A percentile compares a stretch with the other conserved stretches of the same genome.
Evolutionary conservation across 1,139 yeast genomes (phyloP).

Genomic region (Lodderomyces margitis): DNA sequence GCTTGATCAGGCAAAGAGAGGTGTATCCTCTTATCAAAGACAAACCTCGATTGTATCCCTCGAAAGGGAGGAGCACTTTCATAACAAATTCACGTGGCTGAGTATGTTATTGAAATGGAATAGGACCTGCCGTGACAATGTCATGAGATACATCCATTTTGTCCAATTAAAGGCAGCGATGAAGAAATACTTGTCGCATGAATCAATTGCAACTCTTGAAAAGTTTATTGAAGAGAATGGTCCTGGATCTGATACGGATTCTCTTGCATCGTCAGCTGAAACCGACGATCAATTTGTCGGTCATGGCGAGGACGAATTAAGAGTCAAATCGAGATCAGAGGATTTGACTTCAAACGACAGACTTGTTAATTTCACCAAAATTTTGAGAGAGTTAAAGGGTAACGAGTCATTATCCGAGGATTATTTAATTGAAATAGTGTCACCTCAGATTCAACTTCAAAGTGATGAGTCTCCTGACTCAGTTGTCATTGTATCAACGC

Average conservation of each 20-base stretch:
- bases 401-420: conserved; percentile 56
- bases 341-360: conserved; percentile 22
- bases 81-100: conserved; percentile 40
- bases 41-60: conserved; percentile 12
- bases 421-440: conserved; percentile 65
- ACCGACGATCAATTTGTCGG: neutral
- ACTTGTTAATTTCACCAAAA: conserved; percentile 49
- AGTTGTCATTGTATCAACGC: conserved; percentile 50
- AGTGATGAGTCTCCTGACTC: conserved; percentile 62
- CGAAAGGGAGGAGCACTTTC: conserved; percentile 27
- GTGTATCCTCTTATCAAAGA: conserved; percentile 8
- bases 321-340: conserved; percentile 2
- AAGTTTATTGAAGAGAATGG: conserved; percentile 27
- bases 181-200: conserved; percentile 35
- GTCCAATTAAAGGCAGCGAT: conserved; percentile 31
- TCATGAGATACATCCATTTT: conserved; percentile 40
- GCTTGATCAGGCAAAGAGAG: conserved; percentile 13
- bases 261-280: neutral
- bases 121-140: conserved; percentile 32
- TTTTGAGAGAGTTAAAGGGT: conserved; percentile 42
- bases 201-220: conserved; percentile 38
- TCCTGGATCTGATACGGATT: conserved; percentile 7
- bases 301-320: neutral
- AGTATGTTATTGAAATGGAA: conserved; percentile 48
- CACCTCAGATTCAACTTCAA: conserved; percentile 86